These are phyloP conservation scores for Helianthus annuus DNA, from an alignment of 129 eudicot species.

Conservation along the genomic window HanXRQr2.0-SUNRISE NC_035445.2:88333113-88333612, in stretches of 20 bases:
- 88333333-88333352: constrained; percentile 40
- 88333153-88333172: constrained; percentile 10
- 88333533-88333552: constrained; percentile 94
- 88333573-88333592: too few relatives aligned
- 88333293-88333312: constrained; percentile 43
- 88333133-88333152: neutral
- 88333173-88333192: constrained; percentile 15
- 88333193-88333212: constrained; percentile 39
- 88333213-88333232: neutral
- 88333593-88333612: too few relatives aligned
- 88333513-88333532: constrained; percentile 92
- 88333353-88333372: constrained; percentile 21
- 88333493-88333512: constrained; percentile 74
- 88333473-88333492: constrained; percentile 86
- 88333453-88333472: constrained; percentile 13
- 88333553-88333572: constrained; percentile 84
- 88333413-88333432: neutral
- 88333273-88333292: constrained; percentile 52
- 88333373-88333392: constrained; percentile 64
- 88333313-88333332: constrained; percentile 45
- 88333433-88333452: constrained; percentile 16
- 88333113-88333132: too few relatives aligned
- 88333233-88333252: constrained; percentile 50
- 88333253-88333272: constrained; percentile 58
- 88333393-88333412: constrained; percentile 13